Evolutionary conservation across 768 basidiomycete genomes (phyloP), one percentile per base, ranked within the genome.

Genomic region (Xerocomus potaroensis): DNA sequence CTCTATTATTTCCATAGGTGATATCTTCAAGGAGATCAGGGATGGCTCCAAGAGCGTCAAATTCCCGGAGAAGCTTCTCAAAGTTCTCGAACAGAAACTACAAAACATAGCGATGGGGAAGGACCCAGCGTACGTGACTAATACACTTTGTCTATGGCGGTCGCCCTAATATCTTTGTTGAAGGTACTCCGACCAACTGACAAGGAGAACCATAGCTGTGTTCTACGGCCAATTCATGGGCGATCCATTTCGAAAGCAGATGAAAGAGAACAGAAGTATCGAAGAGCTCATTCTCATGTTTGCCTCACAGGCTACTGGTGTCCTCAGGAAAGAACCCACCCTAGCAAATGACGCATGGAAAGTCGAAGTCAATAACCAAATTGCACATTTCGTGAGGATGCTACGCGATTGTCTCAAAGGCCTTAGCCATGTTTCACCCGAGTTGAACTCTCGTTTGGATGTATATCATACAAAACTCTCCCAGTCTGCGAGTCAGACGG

Each of bases 211-310:
- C 1, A 87, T 95, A 76, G 94, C 85, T 46, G 84, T 87, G 27
- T 97, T 97, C 67, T 97, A 93, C 63, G 86, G 85, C 11, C 89
- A 91, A 51, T 91, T 89, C 65, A 82, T 84, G 65, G 83, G 88
- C 48, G 87, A 91, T 22, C 76, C 74, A 31, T 95, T 96, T 72
- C 83, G 87, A 47, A 78, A 81, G 29, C 88, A 93, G 58, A 87
- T 97, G 81, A 91, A 91, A 67, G 94, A 97, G 65, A 94, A 91
- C 64, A 79, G 96, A 37, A 96, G 95, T 71, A 90, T 97, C 31
- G 96, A 99, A 69, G 93, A 97, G 53, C 84, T 99, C 45, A 95
- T 99, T 49, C 75, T 99, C 42, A 88, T 89, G 77, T 97, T 97
- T 59, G 94, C 94, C 10, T 89, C 93, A 1, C 84, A 91, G 43